Evolutionary conservation across 306 rosid genomes (phyloP), one percentile per base, ranked within the genome.

Genomic region (Gastrolobium bilobum): DNA sequence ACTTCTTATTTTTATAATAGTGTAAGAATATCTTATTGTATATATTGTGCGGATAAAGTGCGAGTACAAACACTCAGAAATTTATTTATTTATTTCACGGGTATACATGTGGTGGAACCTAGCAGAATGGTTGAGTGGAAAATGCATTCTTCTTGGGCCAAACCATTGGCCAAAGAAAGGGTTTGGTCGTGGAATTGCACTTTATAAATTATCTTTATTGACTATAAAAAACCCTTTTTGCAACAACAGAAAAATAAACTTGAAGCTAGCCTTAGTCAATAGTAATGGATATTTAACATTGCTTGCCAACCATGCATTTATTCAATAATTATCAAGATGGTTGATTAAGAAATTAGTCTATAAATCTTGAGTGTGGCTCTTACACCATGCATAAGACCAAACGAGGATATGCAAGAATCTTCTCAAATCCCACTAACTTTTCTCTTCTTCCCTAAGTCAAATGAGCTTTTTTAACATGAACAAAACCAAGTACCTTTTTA

Each of bases 401-500:
- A 70, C 74, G 40, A 14, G 34, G 66, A 81, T 48, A 68, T 40
- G 76, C 52, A 53, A 30, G 42, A 68, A 68, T 68, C 73, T 46
- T 46, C 31, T 60, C 29, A 52, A 40, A 61, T 8, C 69, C 75
- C 57, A 77, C 79, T 33, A 48, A 38, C 77, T 58, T 53, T 63
- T 63, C 73, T 79, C 80, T 71, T n/a, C 20, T 42, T 67, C 40
- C 10, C 72, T 15, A 68, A 65, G 67, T 77, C 81, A 66, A 42
- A 65, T 54, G 64, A 37, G 4, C 4, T 29, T 73, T 64, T 50
- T 73, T 20, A 64, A 51, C 72, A 30, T 79, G 9, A 68, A 46
- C 70, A 80, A 81, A 79, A 15, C 20, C 5, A 37, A 46, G 37
- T 6, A 52, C 38, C 74, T 54, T 80, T 73, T 53, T 8, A 43